These are phyloP conservation scores for Knoxia roxburghii DNA, from an alignment of 257 asterid genomes.

Conservation along the genomic window DNA sequence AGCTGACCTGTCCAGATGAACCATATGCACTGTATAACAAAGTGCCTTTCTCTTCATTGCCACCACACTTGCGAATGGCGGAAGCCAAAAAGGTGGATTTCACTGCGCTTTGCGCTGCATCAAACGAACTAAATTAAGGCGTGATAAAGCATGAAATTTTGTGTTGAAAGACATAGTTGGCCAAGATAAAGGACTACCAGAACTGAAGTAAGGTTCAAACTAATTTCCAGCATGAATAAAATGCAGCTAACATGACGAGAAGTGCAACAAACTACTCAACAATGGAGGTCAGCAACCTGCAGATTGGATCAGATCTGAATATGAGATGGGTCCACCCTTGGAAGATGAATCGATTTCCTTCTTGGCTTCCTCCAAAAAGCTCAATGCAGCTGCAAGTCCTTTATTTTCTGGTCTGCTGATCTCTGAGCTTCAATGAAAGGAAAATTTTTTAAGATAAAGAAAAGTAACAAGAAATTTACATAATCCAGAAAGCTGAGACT, in stretches of 20 bases:
- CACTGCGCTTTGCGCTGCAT: conserved; percentile 91
- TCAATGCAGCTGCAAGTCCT: conserved; percentile 58
- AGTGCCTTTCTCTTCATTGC: conserved; percentile 80
- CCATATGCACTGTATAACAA: conserved; percentile 80
- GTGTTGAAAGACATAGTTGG: background rate
- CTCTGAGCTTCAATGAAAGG: conserved; percentile 92
- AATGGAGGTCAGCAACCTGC: conserved; percentile 47
- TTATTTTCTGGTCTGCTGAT: conserved; percentile 90
- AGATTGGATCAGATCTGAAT: conserved; percentile 80
- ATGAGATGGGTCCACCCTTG: conserved; percentile 82
- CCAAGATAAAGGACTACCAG: background rate
- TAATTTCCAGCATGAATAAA: background rate
- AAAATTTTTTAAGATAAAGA: conserved; percentile 19
- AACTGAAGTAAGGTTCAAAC: background rate
- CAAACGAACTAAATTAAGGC: conserved; percentile 11
- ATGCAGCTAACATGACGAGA: background rate
- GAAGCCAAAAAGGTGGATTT: conserved; percentile 78
- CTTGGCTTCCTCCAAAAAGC: conserved; percentile 68
- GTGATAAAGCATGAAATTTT: background rate
- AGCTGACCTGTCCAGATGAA: conserved; percentile 79
- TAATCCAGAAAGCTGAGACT: background rate
- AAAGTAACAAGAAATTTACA: conserved; percentile 11
- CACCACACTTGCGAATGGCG: conserved; percentile 91
- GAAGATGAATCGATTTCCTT: conserved; percentile 78
- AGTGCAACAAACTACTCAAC: background rate